These are phyloP conservation scores for Russula virescens DNA, from an alignment of 768 basidiomycete species.

Conservation along the genomic window DNA sequence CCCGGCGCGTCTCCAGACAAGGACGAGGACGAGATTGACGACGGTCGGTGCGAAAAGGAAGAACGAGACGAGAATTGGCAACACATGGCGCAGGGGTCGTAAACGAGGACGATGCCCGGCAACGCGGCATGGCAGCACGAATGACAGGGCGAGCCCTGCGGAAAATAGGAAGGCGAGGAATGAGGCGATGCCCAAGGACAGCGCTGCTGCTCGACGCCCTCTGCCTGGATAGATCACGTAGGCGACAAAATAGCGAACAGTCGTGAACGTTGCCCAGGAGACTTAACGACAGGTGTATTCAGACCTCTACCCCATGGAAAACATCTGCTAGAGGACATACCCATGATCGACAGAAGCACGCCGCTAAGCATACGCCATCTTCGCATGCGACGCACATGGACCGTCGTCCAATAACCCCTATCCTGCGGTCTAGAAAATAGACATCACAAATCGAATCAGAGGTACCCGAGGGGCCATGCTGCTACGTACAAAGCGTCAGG, in stretches of 20 bases:
- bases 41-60: slow-evolving; percentile 48
- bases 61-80: slow-evolving; percentile 35
- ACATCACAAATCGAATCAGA: slow-evolving; percentile 32
- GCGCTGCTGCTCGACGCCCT: slow-evolving; percentile 39
- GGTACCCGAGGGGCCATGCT: slow-evolving; percentile 22
- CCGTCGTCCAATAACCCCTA: slow-evolving; percentile 29
- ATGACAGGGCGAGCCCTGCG: slow-evolving; percentile 27
- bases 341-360: slow-evolving; percentile 33
- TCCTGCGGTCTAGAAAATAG: slow-evolving; percentile 30
- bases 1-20: slow-evolving; percentile 44
- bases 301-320: not conserved
- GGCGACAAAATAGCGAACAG: slow-evolving; percentile 60
- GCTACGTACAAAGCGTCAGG: slow-evolving; percentile 33
- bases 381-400: slow-evolving; percentile 32
- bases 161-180: slow-evolving; percentile 33
- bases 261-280: slow-evolving; percentile 56
- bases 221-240: slow-evolving; percentile 40
- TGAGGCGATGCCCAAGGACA: slow-evolving; percentile 47
- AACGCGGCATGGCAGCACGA: slow-evolving; percentile 34
- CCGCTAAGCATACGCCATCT: slow-evolving; percentile 31
- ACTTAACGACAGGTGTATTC: slow-evolving; percentile 32
- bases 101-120: slow-evolving; percentile 29
- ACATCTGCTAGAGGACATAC: slow-evolving; percentile 28
- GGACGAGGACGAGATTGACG: slow-evolving; percentile 50
- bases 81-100: slow-evolving; percentile 37